phyloP scores from a whole-genome alignment of 441 rosid species.

The Bocquillonia castaneifolia region DNA sequence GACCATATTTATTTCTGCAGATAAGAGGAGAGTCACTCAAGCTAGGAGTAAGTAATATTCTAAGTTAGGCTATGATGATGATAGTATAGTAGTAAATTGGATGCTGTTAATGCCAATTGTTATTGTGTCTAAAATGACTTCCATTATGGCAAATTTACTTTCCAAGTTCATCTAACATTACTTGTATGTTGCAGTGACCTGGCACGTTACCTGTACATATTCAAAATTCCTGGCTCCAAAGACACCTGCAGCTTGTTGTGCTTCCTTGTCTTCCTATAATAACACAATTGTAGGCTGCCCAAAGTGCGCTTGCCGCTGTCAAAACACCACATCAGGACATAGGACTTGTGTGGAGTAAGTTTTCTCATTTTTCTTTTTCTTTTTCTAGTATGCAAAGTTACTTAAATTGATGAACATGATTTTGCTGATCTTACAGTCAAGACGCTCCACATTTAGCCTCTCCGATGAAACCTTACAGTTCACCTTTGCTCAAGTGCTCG shows the following conservation, averaged over 20 bases:
- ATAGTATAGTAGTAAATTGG: too few species aligned
- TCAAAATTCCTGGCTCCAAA: conserved; percentile 38
- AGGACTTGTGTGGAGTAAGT: conserved; percentile 35
- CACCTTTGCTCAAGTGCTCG: conserved; percentile 59
- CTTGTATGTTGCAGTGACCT: conserved; percentile 38
- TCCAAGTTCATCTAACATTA: not conserved
- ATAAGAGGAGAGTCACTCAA: conserved; percentile 53
- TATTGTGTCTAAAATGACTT: not conserved
- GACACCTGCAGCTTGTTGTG: conserved; percentile 47
- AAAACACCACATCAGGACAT: conserved; percentile 19
- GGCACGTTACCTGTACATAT: conserved; percentile 50
- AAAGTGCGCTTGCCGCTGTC: conserved; percentile 51
- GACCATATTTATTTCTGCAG: conserved; percentile 35
- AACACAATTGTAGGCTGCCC: conserved; percentile 42
- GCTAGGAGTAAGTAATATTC: conserved; percentile 47
- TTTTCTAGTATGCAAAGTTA: not conserved
- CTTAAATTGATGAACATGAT: not conserved
- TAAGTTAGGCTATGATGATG: not conserved
- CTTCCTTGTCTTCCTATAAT: conserved; percentile 53
- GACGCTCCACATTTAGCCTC: conserved; percentile 31
- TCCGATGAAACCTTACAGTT: conserved; percentile 31
- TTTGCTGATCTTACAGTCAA: conserved; percentile 27
- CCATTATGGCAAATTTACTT: not conserved
- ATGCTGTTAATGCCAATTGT: not conserved
- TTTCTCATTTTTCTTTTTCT: not conserved